Base-by-base conservation (phyloP, 2,329 filamentous ascomycete species). In the Colletotrichum lupini region DNA sequence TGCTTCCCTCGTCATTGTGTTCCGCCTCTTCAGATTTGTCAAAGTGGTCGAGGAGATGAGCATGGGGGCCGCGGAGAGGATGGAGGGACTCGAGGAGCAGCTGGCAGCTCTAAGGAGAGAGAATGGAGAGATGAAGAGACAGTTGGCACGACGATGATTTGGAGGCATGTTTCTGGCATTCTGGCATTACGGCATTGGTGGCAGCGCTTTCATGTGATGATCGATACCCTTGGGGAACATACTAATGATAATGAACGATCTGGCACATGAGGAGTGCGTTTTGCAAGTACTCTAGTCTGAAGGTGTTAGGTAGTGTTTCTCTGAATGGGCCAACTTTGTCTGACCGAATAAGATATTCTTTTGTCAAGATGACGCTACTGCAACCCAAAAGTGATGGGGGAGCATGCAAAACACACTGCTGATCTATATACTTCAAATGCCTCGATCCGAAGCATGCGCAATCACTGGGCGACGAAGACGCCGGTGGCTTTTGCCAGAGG, bases 21-120 rank as follows among this genome's bases (percentile, higher is more conserved):
- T 94, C 57, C 89, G 92, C 66, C 83, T 94, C 4, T 93, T 91
- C 89, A 87, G 92, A 19, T 87, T 94, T 57, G 89, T 93, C 79
- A 93, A 93, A 83, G 92, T 93, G 64, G 89, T 92, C 7, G 91
- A 94, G 77, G 92, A 94, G 80, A 85, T 93, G 74, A 88, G 88
- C 35, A 86, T 91, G 7, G 91, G 90, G 9, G 90, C 91, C 1
- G 83, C 88, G 46, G 91, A 93, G 80, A 85, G 90, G 78, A 88
- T 91, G 83, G 90, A 91, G 74, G 85, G 86, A 11, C 81, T 93
- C 52, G 84, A 89, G 75, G 80, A 85, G 64, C 81, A 85, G 67
- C 83, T 93, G 30, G 85, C 87, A 61, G 81, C 85, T 30, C 80
- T 92, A 9, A 87, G 89, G 77, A 82, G 79, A 65, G 88, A 87